Percentiles rank a stretch among this genome's conserved stretches.
Conservation (phyloP, 2,329 filamentous ascomycete genomes). For the Aspergillus alliaceus region DNA sequence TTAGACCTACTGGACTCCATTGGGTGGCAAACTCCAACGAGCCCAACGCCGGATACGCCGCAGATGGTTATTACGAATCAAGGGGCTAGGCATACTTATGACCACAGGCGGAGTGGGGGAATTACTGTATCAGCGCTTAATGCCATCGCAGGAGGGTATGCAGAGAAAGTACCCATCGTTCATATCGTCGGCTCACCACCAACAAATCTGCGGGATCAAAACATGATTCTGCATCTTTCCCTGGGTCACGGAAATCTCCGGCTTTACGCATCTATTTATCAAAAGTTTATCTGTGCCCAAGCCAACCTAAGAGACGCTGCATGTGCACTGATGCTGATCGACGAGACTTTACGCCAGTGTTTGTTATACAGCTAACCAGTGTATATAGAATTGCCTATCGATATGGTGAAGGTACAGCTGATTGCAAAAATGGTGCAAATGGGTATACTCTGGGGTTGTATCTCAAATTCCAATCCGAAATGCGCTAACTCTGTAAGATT, state of each 20-base stretch:
- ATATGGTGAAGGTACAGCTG: slow-evolving; percentile 45
- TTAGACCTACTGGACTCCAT: slow-evolving; percentile 45
- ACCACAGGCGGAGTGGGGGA: slow-evolving; percentile 61
- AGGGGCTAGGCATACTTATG: slow-evolving; percentile 23
- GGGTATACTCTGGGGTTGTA: too few relatives aligned
- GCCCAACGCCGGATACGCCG: slow-evolving; percentile 54
- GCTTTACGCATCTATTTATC: slow-evolving; percentile 13
- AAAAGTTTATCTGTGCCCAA: slow-evolving; percentile 12
- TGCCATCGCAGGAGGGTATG: slow-evolving; percentile 70
- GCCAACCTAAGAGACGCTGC: slow-evolving; percentile 23
- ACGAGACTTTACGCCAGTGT: neutral
- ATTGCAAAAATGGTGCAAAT: too few relatives aligned
- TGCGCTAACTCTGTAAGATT: too few relatives aligned
- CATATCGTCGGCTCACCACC: slow-evolving; percentile 59
- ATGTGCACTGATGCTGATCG: neutral
- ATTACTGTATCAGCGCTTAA: slow-evolving; percentile 70
- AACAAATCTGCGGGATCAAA: slow-evolving; percentile 44
- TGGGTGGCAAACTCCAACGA: slow-evolving; percentile 60
- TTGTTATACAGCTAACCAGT: slow-evolving; percentile 43
- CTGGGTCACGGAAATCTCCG: slow-evolving; percentile 38
- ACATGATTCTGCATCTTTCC: slow-evolving; percentile 62
- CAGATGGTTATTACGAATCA: slow-evolving; percentile 19
- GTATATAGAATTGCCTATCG: slow-evolving; percentile 57
- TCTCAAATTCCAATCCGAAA: too few relatives aligned
- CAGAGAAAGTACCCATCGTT: slow-evolving; percentile 68